Conservation (phyloP, 2,329 filamentous ascomycete species). For the Passalora sequoiae region DNA sequence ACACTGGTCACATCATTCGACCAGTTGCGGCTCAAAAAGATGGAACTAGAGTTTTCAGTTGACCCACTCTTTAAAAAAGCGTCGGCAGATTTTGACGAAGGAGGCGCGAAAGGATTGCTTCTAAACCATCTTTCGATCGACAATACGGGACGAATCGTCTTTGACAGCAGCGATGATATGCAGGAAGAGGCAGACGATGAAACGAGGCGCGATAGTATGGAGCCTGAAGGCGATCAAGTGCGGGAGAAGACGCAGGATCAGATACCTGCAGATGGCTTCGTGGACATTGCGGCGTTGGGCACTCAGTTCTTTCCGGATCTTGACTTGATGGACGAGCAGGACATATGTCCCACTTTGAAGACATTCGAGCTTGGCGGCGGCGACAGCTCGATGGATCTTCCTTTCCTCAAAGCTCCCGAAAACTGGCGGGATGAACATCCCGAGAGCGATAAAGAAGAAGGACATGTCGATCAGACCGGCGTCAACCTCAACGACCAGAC, state of each 20-base stretch:
- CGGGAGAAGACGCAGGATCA: slow-evolving; percentile 42
- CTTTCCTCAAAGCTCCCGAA: slow-evolving; percentile 78
- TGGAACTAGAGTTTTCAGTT: slow-evolving; percentile 92
- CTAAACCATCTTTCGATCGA: slow-evolving; percentile 98
- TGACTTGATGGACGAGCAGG: slow-evolving; percentile 69
- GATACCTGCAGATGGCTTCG: slow-evolving; percentile 58
- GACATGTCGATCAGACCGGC: slow-evolving; percentile 46
- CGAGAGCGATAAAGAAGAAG: slow-evolving; percentile 54
- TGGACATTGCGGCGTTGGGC: slow-evolving; percentile 71
- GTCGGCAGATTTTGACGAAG: slow-evolving; percentile 96
- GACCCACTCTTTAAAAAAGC: slow-evolving; percentile 99
- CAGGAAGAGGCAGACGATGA: slow-evolving; percentile 46
- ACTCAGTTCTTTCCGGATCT: slow-evolving; percentile 83
- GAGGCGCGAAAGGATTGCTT: slow-evolving; percentile 88
- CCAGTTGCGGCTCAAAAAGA: slow-evolving; percentile 88
- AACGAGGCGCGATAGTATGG: slow-evolving; percentile 34
- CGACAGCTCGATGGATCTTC: slow-evolving; percentile 78
- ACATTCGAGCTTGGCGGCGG: slow-evolving; percentile 86
- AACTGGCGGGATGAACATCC: slow-evolving; percentile 66
- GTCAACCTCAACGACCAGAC: slow-evolving; percentile 44
- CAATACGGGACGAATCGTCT: slow-evolving; percentile 84
- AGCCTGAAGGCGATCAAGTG: slow-evolving; percentile 41
- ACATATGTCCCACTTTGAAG: slow-evolving; percentile 92
- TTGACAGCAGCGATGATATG: slow-evolving; percentile 91
- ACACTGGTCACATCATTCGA: slow-evolving; percentile 86